A percentile compares a stretch with the other conserved stretches of the same genome.
phyloP scores from a whole-genome alignment of 805 yeast species.

The Blastobotrys terrestris region DNA sequence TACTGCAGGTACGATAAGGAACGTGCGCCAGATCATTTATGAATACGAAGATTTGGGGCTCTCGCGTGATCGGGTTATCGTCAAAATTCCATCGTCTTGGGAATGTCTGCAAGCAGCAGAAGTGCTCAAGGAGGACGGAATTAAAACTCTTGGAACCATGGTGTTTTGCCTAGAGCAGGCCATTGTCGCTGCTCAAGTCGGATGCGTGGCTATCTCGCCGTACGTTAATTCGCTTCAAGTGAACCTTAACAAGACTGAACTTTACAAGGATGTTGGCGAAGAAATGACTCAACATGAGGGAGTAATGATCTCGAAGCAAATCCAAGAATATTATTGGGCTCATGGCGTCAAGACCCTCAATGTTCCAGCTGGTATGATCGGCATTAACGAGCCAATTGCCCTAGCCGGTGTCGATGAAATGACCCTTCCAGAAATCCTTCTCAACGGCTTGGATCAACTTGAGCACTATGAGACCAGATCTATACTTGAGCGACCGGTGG shows the following conservation, averaged over 20 bases:
- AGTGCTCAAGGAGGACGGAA: constrained; percentile 23
- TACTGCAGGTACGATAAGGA: constrained; percentile 23
- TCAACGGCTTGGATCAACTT: background rate
- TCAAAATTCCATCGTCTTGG: constrained; percentile 34
- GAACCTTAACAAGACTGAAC: constrained; percentile 12
- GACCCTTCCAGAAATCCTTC: constrained; percentile 17
- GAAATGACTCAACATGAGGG: constrained; percentile 28
- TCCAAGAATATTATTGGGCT: constrained; percentile 33
- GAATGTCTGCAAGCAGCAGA: constrained; percentile 32
- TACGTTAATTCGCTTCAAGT: constrained; percentile 31
- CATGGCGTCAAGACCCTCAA: constrained; percentile 28
- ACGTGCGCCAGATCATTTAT: constrained; percentile 27
- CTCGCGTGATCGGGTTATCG: constrained; percentile 28
- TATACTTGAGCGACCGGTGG: background rate
- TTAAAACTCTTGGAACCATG: constrained; percentile 34
- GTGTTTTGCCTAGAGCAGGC: constrained; percentile 34
- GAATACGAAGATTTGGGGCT: constrained; percentile 33
- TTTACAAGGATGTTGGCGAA: constrained; percentile 14
- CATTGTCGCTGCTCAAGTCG: constrained; percentile 34
- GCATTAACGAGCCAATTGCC: constrained; percentile 25
- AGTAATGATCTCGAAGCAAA: constrained; percentile 21
- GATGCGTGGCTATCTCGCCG: constrained; percentile 32
- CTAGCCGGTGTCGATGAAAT: constrained; percentile 34
- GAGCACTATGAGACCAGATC: background rate
- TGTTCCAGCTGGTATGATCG: constrained; percentile 34